Conservation (phyloP, 108 stramenopile genomes). For the Discostella pseudostelligera region DNA sequence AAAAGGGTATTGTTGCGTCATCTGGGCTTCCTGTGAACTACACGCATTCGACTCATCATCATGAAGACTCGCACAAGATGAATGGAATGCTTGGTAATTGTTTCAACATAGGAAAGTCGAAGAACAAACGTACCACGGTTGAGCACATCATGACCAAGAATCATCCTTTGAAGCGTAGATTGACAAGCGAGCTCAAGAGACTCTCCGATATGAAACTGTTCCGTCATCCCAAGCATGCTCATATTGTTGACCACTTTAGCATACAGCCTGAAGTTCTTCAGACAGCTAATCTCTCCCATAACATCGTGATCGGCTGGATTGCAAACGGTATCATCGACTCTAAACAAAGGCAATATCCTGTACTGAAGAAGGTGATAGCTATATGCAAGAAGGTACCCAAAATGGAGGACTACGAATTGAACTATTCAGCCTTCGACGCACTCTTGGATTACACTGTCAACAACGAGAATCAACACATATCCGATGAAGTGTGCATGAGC, state of each 20-base stretch:
- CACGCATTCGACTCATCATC: slow-evolving; percentile 4
- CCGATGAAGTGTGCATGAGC: slow-evolving; percentile 3
- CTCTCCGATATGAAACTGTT: neutral
- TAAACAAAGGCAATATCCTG: neutral
- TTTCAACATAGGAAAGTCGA: neutral
- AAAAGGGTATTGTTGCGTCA: neutral
- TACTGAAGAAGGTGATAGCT: neutral
- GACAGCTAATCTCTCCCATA: neutral
- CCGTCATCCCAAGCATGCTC: neutral
- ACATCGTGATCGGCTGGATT: neutral
- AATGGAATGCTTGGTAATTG: neutral
- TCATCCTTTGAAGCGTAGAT: neutral
- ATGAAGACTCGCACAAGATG: neutral
- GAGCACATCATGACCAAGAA: neutral
- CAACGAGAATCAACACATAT: neutral
- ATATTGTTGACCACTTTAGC: neutral
- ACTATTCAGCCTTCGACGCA: neutral
- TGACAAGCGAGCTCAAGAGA: neutral
- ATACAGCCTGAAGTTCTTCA: neutral
- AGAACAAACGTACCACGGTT: neutral
- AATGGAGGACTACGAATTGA: neutral
- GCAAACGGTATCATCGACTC: neutral
- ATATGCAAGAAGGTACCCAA: neutral
- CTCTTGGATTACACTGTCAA: slow-evolving; percentile 2
- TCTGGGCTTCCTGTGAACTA: neutral